These are phyloP conservation scores for Candida arabinofermentans DNA, from an alignment of 805 yeast genomes.

Conservation along the genomic window DNA sequence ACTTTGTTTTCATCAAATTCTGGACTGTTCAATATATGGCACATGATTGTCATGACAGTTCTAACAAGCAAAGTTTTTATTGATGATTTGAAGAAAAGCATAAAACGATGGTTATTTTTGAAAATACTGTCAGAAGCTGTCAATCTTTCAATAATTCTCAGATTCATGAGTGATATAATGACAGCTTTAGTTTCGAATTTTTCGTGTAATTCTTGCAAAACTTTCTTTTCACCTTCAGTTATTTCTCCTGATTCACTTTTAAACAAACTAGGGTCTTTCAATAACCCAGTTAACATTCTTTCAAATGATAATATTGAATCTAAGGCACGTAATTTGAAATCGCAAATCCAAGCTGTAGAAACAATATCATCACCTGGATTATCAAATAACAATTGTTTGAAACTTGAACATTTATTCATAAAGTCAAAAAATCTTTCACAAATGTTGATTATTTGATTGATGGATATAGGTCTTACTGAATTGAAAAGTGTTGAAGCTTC, in stretches of 20 bases:
- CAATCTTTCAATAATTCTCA: conserved; percentile 2
- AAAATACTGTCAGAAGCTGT: conserved; percentile 5
- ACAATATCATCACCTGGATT: background rate
- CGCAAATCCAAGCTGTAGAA: conserved; percentile 5
- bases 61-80: conserved; percentile 2
- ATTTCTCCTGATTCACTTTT: background rate
- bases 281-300: background rate
- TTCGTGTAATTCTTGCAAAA: conserved; percentile 1
- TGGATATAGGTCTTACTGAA: conserved; percentile 1
- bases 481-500: conserved; percentile 4
- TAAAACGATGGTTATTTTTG: conserved; percentile 2
- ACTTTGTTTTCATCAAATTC: too few species aligned
- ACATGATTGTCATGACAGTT: conserved; percentile 2
- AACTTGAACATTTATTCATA: conserved; percentile 3
- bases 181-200: background rate
- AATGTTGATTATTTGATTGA: conserved; percentile 7
- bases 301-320: background rate
- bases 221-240: conserved; percentile 1
- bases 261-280: background rate
- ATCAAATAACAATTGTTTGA: conserved; percentile 1
- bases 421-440: conserved; percentile 3
- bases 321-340: background rate
- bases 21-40: background rate
- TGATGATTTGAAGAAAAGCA: conserved; percentile 7
- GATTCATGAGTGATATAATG: conserved; percentile 4